phyloP scores from a whole-genome alignment of 768 basidiomycete genomes.

The Phallus indusiatus region DNA sequence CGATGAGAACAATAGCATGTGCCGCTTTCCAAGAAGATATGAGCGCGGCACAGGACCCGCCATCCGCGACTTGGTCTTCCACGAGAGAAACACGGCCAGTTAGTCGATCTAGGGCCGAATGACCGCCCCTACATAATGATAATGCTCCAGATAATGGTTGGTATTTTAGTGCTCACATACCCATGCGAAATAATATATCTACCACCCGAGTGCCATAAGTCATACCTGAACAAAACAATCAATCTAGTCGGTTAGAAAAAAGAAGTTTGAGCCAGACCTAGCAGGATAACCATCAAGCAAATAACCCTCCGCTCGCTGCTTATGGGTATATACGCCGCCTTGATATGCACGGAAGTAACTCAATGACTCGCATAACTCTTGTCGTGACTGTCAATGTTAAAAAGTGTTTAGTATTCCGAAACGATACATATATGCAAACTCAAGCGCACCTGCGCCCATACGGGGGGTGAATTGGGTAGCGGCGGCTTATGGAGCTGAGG shows the following conservation, averaged over 20 bases:
- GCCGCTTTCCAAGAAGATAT: conserved; percentile 43
- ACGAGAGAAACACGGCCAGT: conserved; percentile 30
- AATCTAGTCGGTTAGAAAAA: conserved; percentile 2
- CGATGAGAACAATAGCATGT: conserved; percentile 59
- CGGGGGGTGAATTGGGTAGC: conserved; percentile 24
- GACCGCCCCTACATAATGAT: not conserved
- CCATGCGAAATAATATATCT: conserved; percentile 77
- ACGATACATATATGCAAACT: not conserved
- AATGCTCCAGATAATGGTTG: not conserved
- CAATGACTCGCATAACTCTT: conserved; percentile 76
- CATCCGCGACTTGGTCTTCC: conserved; percentile 57
- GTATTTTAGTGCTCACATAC: conserved; percentile 32
- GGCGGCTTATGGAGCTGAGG: conserved; percentile 15
- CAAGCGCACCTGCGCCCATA: conserved; percentile 36
- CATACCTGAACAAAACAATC: conserved; percentile 40
- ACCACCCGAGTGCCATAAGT: conserved; percentile 54
- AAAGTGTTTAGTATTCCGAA: not conserved
- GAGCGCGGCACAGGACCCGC: conserved; percentile 63
- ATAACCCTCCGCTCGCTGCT: conserved; percentile 62
- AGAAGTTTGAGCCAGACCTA: conserved; percentile 37
- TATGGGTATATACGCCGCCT: conserved; percentile 62
- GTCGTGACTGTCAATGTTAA: conserved; percentile 48
- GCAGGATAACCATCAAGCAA: conserved; percentile 64
- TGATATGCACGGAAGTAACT: conserved; percentile 45
- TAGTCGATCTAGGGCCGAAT: conserved; percentile 12